Percentiles rank a stretch among this genome's conserved stretches.
These are phyloP conservation scores for Thinopyrum obtusiflorum DNA, from an alignment of 202 grass and related monocot species.

Conservation along the genomic window DNA sequence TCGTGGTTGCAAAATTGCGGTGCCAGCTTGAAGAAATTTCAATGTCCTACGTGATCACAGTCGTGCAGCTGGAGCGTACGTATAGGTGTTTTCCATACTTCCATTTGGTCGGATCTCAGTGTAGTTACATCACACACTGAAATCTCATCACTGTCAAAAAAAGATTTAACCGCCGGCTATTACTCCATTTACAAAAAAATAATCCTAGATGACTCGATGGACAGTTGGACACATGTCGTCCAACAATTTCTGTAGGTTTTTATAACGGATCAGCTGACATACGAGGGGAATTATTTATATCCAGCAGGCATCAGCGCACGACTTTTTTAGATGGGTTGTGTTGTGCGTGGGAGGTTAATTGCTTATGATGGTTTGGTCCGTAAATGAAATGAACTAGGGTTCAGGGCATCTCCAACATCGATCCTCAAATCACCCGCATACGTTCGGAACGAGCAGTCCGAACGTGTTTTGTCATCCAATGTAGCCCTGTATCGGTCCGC, in stretches of 20 bases:
- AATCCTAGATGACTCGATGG: background rate
- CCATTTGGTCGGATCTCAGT: slow-evolving; percentile 34
- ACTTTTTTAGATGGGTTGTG: too few species aligned
- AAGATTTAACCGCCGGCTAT: background rate
- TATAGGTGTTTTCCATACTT: slow-evolving; percentile 4
- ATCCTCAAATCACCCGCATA: too few species aligned
- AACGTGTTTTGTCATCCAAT: too few species aligned
- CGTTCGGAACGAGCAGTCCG: too few species aligned
- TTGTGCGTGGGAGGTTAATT: too few species aligned
- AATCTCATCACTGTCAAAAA: background rate
- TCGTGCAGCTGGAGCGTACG: background rate
- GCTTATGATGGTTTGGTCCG: too few species aligned
- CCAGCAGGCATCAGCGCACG: too few species aligned
- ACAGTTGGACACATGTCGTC: background rate
- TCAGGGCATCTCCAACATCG: too few species aligned
- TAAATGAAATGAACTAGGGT: too few species aligned
- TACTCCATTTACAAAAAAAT: background rate
- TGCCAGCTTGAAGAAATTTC: background rate
- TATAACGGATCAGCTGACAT: background rate
- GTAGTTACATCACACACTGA: slow-evolving; percentile 11
- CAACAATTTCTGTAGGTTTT: background rate
- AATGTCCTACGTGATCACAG: background rate
- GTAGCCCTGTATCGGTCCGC: too few species aligned
- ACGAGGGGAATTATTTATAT: background rate
- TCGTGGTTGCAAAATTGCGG: slow-evolving; percentile 25